Conservation (phyloP, 805 yeast species). For the Candida parachauliodes region DNA sequence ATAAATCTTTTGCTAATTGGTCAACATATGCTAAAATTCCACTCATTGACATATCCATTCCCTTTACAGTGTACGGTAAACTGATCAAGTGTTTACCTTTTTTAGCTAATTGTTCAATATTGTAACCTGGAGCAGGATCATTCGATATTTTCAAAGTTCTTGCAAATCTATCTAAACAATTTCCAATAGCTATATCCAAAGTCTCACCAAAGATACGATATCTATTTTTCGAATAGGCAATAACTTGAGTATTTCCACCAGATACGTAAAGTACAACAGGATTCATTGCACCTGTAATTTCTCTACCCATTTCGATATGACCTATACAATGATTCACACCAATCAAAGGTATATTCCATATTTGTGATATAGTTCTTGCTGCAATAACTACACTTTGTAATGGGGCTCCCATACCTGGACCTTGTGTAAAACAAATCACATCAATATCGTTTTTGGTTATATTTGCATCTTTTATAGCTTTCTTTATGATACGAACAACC, state of each 20-base stretch:
- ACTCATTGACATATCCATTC: conserved; percentile 97
- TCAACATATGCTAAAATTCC: conserved; percentile 90
- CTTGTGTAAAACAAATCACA: conserved; percentile 91
- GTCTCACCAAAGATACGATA: conserved; percentile 99
- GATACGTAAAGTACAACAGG: conserved; percentile 96
- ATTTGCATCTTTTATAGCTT: conserved; percentile 61
- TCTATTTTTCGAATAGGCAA: conserved; percentile 90
- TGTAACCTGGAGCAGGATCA: conserved; percentile 96
- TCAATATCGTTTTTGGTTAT: conserved; percentile 54
- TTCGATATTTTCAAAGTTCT: conserved; percentile 84
- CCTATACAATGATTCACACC: conserved; percentile 98
- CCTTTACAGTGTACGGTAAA: conserved; percentile 94
- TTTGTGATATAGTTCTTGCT: conserved; percentile 76
- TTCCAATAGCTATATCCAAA: conserved; percentile 94
- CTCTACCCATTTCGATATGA: conserved; percentile 98
- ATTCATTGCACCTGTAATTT: conserved; percentile 94
- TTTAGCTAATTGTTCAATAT: conserved; percentile 91
- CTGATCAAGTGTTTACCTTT: conserved; percentile 60
- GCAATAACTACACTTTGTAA: conserved; percentile 88
- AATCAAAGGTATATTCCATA: conserved; percentile 81
- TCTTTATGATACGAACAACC: conserved; percentile 75
- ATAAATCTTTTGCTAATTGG: conserved; percentile 68
- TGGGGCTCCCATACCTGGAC: conserved; percentile 99
- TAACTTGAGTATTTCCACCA: conserved; percentile 98
- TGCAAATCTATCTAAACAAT: conserved; percentile 94